Evolutionary conservation across 768 basidiomycete genomes (phyloP).

Genomic region (Hericium erinaceus): DNA sequence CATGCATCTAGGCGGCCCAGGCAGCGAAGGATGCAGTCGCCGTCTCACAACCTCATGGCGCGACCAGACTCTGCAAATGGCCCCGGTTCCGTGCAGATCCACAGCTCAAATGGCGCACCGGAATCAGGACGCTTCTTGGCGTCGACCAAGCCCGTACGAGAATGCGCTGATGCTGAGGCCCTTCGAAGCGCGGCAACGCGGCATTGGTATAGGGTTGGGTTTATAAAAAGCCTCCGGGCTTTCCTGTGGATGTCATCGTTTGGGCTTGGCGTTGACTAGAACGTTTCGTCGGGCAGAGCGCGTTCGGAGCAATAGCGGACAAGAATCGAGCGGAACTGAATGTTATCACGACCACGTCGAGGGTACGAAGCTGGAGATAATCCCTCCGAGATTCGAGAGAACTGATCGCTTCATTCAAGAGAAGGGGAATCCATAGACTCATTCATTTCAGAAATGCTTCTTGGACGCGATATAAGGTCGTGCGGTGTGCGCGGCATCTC

Average conservation of each 20-base stretch:
- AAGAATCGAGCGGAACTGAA: neutral
- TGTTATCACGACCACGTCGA: neutral
- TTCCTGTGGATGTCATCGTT: neutral
- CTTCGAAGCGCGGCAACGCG: neutral
- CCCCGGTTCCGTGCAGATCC: neutral
- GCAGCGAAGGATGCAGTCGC: neutral
- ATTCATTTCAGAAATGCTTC: neutral
- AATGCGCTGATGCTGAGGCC: neutral
- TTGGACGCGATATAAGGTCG: neutral
- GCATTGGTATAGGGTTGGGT: neutral
- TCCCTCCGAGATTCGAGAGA: neutral
- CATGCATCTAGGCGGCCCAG: neutral
- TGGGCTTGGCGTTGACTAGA: neutral
- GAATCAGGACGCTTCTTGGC: neutral
- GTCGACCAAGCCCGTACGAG: neutral
- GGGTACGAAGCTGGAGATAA: neutral
- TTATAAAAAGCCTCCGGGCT: neutral
- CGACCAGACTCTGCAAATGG: neutral
- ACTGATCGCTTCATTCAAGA: too few relatives aligned
- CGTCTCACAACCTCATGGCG: neutral
- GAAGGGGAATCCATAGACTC: neutral
- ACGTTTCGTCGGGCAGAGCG: neutral
- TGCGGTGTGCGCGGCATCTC: neutral
- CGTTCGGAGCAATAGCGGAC: slow-evolving; percentile 1
- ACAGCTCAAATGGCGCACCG: neutral